A percentile compares a stretch with the other conserved stretches of the same genome.
phyloP scores from a whole-genome alignment of 768 basidiomycete species.

The Agrocybe pediades region DNA sequence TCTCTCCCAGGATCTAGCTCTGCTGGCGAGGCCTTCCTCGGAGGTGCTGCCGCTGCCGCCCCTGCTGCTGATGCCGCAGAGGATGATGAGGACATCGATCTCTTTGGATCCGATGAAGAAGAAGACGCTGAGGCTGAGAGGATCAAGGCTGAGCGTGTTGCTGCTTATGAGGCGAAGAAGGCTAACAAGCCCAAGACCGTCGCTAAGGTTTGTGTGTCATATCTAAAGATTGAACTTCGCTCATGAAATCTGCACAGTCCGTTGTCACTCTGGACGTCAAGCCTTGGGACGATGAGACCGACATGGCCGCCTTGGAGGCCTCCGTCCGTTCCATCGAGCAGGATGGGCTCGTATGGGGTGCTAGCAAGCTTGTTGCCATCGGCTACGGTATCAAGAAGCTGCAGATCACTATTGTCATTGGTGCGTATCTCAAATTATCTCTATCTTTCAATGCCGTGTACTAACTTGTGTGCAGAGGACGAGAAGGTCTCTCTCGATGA shows the following conservation, averaged over 20 bases:
- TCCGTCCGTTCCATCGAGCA: slow-evolving; percentile 83
- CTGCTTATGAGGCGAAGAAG: slow-evolving; percentile 92
- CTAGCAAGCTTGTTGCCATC: slow-evolving; percentile 88
- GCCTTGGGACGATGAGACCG: slow-evolving; percentile 99
- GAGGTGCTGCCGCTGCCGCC: slow-evolving; percentile 45
- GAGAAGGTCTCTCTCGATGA: slow-evolving; percentile 93
- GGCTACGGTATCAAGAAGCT: slow-evolving; percentile 94
- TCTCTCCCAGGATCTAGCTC: slow-evolving; percentile 84
- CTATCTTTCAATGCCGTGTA: slow-evolving; percentile 1
- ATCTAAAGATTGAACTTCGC: slow-evolving; percentile 2
- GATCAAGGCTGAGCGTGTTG: slow-evolving; percentile 90
- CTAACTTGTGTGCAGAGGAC: slow-evolving; percentile 64
- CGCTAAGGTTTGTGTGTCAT: slow-evolving; percentile 69
- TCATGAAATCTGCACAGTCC: slow-evolving; percentile 54
- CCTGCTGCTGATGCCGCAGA: slow-evolving; percentile 51
- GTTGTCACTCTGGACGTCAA: slow-evolving; percentile 98
- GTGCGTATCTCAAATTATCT: slow-evolving; percentile 33
- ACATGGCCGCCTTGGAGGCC: slow-evolving; percentile 86
- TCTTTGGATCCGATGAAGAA: slow-evolving; percentile 86
- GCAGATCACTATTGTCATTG: slow-evolving; percentile 64
- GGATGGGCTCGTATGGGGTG: slow-evolving; percentile 96
- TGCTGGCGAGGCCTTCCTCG: slow-evolving; percentile 74
- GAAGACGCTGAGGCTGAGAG: slow-evolving; percentile 85
- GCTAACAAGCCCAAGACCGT: slow-evolving; percentile 84
- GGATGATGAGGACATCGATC: slow-evolving; percentile 79